Percentiles rank a stretch among this genome's conserved stretches.
Evolutionary conservation across 1,139 yeast species (phyloP).

Genomic region (Kluyveromyces sp.): DNA sequence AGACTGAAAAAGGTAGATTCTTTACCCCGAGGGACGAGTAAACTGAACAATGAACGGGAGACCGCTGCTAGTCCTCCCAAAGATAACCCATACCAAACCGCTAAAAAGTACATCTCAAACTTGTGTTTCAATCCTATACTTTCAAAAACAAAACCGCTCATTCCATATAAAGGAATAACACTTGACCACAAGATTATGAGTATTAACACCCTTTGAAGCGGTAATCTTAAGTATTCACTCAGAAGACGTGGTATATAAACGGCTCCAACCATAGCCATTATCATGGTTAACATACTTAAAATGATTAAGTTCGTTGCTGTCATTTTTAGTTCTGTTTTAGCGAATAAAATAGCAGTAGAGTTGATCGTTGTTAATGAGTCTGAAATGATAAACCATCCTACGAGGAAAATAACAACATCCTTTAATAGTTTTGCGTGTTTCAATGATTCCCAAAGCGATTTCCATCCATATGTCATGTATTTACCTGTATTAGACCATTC

Average conservation of each 20-base stretch:
- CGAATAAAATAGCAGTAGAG: slow-evolving; percentile 64
- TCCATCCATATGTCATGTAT: slow-evolving; percentile 51
- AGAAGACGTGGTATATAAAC: slow-evolving; percentile 43
- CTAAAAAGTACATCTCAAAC: slow-evolving; percentile 57
- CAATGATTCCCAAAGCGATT: slow-evolving; percentile 43
- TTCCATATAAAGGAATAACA: slow-evolving; percentile 58
- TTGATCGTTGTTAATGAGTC: slow-evolving; percentile 68
- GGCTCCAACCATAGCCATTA: slow-evolving; percentile 59
- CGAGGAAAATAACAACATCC: slow-evolving; percentile 51
- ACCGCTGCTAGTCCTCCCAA: slow-evolving; percentile 61
- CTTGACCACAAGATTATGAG: slow-evolving; percentile 51
- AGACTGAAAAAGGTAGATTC: slow-evolving; percentile 65
- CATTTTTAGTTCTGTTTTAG: slow-evolving; percentile 59
- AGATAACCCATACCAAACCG: slow-evolving; percentile 64
- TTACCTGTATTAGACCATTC: slow-evolving; percentile 18
- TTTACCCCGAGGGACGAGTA: slow-evolving; percentile 60
- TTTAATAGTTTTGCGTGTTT: slow-evolving; percentile 47
- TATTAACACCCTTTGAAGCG: slow-evolving; percentile 42
- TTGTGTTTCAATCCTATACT: slow-evolving; percentile 48
- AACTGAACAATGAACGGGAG: slow-evolving; percentile 53
- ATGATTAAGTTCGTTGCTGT: slow-evolving; percentile 51
- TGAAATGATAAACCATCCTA: slow-evolving; percentile 64
- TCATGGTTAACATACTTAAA: slow-evolving; percentile 53
- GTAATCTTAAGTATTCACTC: slow-evolving; percentile 33
- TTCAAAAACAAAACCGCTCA: slow-evolving; percentile 47